Base-by-base conservation (phyloP, 257 asterid species). In the Anisodus acutangulus region DNA sequence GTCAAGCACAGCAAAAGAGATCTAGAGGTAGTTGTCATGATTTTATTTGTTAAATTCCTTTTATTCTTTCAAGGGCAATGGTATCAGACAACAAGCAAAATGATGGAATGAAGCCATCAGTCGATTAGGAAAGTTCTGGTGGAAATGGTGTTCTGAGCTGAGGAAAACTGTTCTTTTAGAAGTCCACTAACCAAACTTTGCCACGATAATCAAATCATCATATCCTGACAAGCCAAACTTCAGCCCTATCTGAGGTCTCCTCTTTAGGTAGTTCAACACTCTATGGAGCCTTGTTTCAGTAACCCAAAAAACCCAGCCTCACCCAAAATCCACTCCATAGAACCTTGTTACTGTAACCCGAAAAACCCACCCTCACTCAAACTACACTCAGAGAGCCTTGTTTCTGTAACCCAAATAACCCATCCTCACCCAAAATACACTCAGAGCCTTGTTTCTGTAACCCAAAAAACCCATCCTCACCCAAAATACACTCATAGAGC, bases 31-130 rank as follows among this genome's bases (percentile, higher is more conserved):
- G 22, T 68, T 68, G 51, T 22, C 60, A 74, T 6, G 60, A 74
- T 74, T 47, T 11, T 74, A 49, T 64, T 39, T 31, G 72, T 8
- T 16, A 54, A 47, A 63, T 35, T 6, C 37, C 74, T 63, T 37
- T 13, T 5, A 76, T 78, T 19, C 67, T 84, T 63, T 47, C 51
- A 3, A 16, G 26, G 39, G 31, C 39, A 35, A 7, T 35, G 59
- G 60, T 51, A 79, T 67, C 81, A 76, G 74, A 84, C 39, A 79
- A 79, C 58, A 31, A 43, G 53, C 35, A 55, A 80, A 66, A 19
- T 6, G 64, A 54, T 41, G 82, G 68, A 15, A n/a, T 51, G 80
- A 22, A n/a, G 41, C 71, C 59, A 37, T 49, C 59, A 19, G 63
- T 51, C 9, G 12, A 15, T 62, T 22, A 74, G 62, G 19, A 22